Percentiles rank a stretch among this genome's conserved stretches.
phyloP scores from a whole-genome alignment of 140 eudicot genomes.

The Bidens hawaiensis region DNA sequence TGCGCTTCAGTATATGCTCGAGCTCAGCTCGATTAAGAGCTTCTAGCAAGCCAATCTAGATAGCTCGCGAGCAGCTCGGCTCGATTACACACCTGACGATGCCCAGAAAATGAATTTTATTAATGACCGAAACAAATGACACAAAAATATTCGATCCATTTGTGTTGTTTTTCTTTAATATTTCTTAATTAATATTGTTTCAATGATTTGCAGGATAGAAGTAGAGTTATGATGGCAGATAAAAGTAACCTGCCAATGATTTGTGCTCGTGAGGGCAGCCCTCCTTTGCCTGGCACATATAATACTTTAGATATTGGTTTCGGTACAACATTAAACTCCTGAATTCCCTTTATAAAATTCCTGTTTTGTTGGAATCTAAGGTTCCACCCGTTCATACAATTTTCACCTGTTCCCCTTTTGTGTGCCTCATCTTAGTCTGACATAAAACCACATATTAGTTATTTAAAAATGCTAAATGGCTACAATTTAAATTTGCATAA shows the following conservation, averaged over 20 bases:
- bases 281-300: constrained; percentile 46
- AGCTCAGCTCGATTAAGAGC: too few relatives aligned
- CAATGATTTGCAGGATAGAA: constrained; percentile 27
- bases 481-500: neutral
- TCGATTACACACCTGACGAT: neutral
- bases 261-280: constrained; percentile 54
- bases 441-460: neutral
- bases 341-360: neutral
- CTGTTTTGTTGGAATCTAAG: too few relatives aligned
- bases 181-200: too few relatives aligned
- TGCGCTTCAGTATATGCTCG: too few relatives aligned
- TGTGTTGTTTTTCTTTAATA: neutral
- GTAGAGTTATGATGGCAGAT: constrained; percentile 17
- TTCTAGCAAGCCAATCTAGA: too few relatives aligned
- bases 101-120: neutral
- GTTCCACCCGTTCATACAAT: too few relatives aligned
- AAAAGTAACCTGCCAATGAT: constrained; percentile 39
- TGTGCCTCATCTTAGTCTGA: too few relatives aligned
- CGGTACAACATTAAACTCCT: constrained; percentile 24
- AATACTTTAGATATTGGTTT: constrained; percentile 27
- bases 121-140: neutral
- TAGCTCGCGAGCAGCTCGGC: neutral
- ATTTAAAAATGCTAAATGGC: neutral
- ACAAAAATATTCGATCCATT: neutral
- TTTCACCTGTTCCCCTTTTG: too few relatives aligned